Evolutionary conservation across 169 alveolate genomes (phyloP).

Genomic region (Babesia bigemina): DNA sequence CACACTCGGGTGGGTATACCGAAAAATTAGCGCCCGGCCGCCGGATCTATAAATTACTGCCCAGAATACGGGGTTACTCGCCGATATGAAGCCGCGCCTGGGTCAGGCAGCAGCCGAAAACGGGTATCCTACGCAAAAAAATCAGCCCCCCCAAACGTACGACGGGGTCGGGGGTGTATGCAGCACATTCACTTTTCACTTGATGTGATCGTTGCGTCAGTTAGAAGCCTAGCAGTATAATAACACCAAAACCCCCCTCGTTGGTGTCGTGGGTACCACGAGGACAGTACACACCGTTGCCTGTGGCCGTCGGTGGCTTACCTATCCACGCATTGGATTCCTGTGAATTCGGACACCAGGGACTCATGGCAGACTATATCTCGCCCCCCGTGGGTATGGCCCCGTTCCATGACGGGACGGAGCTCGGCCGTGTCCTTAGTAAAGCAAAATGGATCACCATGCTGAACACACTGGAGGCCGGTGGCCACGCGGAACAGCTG

Average conservation of each 20-base stretch:
- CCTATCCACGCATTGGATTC: neutral
- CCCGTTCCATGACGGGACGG: too few relatives aligned
- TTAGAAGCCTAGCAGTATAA: too few relatives aligned
- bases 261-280: neutral
- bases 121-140: neutral
- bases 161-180: too few relatives aligned
- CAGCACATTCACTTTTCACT: too few relatives aligned
- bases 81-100: neutral
- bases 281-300: constrained; percentile 12
- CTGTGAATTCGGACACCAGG: too few relatives aligned
- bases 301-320: constrained; percentile 5
- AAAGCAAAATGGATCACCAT: constrained; percentile 34
- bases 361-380: too few relatives aligned
- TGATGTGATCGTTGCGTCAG: too few relatives aligned
- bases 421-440: neutral
- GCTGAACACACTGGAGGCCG: constrained; percentile 32
- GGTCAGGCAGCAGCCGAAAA: neutral
- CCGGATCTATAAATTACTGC: too few relatives aligned
- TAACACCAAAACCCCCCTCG: too few relatives aligned
- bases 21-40: too few relatives aligned
- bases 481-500: constrained; percentile 48
- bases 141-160: constrained; percentile 1
- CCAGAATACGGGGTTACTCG: neutral
- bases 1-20: too few relatives aligned
- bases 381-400: too few relatives aligned